Evolutionary conservation across 345 rosid genomes (phyloP).

Genomic region (Eucalyptus grandis): DNA sequence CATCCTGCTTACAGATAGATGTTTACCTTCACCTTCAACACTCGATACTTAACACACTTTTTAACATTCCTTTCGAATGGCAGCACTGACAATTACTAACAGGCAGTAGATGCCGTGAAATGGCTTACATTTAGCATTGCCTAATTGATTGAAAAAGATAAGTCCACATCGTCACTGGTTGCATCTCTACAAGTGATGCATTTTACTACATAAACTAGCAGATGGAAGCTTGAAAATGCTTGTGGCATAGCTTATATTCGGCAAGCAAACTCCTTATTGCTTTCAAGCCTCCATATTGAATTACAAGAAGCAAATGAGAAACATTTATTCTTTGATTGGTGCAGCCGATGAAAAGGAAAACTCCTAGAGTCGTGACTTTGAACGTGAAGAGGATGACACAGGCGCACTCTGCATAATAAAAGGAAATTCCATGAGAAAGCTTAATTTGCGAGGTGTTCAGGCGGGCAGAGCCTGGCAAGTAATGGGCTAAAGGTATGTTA

Average conservation of each 20-base stretch:
- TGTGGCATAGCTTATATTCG: not conserved
- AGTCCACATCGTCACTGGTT: not conserved
- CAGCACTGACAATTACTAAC: not conserved
- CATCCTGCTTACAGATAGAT: not conserved
- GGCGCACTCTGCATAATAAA: slow-evolving; percentile 33
- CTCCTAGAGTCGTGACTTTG: slow-evolving; percentile 38
- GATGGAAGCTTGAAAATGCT: not conserved
- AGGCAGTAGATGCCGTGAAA: not conserved
- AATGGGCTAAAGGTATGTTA: not conserved
- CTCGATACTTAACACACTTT: not conserved
- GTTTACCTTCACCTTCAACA: not conserved
- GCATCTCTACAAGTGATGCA: not conserved
- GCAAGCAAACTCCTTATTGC: not conserved
- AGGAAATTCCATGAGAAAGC: not conserved
- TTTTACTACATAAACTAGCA: not conserved
- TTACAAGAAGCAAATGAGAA: not conserved
- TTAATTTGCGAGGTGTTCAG: not conserved
- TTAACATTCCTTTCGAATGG: not conserved
- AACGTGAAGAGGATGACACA: slow-evolving; percentile 8
- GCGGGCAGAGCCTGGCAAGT: not conserved
- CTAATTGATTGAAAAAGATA: not conserved
- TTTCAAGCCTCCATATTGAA: not conserved
- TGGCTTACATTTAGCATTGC: not conserved
- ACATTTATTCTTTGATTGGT: not conserved
- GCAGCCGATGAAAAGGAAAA: not conserved